Conservation (phyloP, 345 rosid genomes). For the Brassica juncea region DNA sequence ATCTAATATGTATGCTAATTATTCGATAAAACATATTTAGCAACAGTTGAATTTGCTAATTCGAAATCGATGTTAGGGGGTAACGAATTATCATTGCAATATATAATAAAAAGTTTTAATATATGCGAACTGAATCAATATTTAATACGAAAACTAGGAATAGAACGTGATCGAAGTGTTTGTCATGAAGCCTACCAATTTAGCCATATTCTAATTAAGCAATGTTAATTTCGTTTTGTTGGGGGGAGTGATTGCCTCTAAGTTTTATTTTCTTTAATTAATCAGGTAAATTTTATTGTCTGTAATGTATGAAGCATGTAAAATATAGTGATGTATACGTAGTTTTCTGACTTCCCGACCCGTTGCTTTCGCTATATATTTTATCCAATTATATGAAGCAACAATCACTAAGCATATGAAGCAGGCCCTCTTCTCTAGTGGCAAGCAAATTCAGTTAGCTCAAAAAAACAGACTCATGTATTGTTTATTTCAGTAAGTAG, state of each 20-base stretch:
- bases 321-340: not conserved
- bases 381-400: not conserved
- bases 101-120: not conserved
- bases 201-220: not conserved
- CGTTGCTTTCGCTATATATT: not conserved
- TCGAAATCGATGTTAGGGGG: not conserved
- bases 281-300: not conserved
- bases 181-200: slow-evolving; percentile 1
- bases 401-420: slow-evolving; percentile 20
- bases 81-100: not conserved
- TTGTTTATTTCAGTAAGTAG: slow-evolving; percentile 10
- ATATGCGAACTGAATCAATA: not conserved
- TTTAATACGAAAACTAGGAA: not conserved
- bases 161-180: slow-evolving; percentile 8
- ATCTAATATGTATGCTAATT: not conserved
- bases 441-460: not conserved
- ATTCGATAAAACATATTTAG: not conserved
- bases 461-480: not conserved
- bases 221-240: not conserved
- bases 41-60: not conserved
- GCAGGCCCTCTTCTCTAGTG: slow-evolving; percentile 22
- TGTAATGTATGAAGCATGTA: not conserved
- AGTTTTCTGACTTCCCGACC: not conserved
- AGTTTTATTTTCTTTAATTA: not conserved
- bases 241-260: not conserved